Evolutionary conservation across 2,329 filamentous ascomycete genomes (phyloP).

Genomic region (Lecanicillium sp.): DNA sequence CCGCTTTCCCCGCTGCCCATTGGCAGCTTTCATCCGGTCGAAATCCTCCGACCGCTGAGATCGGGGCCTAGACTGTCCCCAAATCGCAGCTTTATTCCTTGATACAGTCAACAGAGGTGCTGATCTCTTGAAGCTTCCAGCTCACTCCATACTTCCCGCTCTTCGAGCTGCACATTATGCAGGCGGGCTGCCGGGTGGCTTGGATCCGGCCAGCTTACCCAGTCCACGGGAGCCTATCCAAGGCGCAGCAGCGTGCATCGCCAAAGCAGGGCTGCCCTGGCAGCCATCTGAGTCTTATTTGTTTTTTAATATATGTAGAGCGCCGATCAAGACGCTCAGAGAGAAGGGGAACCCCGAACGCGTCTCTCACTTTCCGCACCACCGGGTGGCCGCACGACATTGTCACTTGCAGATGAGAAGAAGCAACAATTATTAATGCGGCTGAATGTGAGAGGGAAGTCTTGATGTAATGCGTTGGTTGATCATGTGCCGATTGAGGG

Average conservation of each 20-base stretch:
- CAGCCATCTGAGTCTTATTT: background rate
- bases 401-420: background rate
- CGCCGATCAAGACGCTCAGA: background rate
- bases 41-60: too few relatives aligned
- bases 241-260: background rate
- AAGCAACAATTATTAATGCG: background rate
- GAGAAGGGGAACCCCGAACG: background rate
- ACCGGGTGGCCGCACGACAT: too few relatives aligned
- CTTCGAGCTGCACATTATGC: background rate
- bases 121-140: background rate
- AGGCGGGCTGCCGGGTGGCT: background rate
- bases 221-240: background rate
- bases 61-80: too few relatives aligned
- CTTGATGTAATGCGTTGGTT: background rate
- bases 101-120: too few relatives aligned
- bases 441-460: background rate
- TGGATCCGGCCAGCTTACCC: background rate
- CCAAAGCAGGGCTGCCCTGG: background rate
- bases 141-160: background rate
- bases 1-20: too few relatives aligned
- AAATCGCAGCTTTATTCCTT: too few relatives aligned
- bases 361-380: background rate
- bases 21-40: too few relatives aligned
- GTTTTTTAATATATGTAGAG: conserved; percentile 5
- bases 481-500: background rate